A percentile compares a stretch with the other conserved stretches of the same genome.
phyloP scores from a whole-genome alignment of 768 basidiomycete species.

The Trametes gibbosa region DNA sequence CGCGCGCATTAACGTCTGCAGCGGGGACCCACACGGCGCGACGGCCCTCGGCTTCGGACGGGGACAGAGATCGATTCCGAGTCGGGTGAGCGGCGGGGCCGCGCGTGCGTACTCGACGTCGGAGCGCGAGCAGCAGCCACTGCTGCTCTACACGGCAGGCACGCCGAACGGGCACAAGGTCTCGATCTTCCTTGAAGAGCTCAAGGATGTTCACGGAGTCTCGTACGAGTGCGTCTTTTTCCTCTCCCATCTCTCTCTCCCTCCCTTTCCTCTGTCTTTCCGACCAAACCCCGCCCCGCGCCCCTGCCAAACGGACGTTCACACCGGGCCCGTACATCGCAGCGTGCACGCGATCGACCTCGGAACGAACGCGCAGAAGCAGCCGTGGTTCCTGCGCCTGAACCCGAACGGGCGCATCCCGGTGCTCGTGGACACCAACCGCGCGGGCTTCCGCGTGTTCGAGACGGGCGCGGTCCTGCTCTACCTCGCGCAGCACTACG shows the following conservation, averaged over 20 bases:
- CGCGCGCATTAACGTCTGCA: too few species aligned
- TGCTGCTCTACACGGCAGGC: constrained; percentile 28
- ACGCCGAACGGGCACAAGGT: constrained; percentile 56
- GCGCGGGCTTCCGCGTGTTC: constrained; percentile 57
- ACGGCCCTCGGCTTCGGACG: too few species aligned
- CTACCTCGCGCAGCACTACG: constrained; percentile 77
- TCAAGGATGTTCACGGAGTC: constrained; percentile 40
- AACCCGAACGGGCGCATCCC: constrained; percentile 80
- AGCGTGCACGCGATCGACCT: constrained; percentile 56
- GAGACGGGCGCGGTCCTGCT: constrained; percentile 81
- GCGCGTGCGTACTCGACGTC: constrained; percentile 18
- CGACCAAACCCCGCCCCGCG: too few species aligned
- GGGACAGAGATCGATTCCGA: too few species aligned
- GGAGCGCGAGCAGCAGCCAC: constrained; percentile 12
- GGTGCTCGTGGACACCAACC: constrained; percentile 63
- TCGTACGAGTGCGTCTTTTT: constrained; percentile 46
- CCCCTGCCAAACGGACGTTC: too few species aligned
- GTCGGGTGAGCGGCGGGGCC: too few species aligned
- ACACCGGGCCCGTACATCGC: too few species aligned
- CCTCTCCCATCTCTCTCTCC: neutral
- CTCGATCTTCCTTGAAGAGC: constrained; percentile 55
- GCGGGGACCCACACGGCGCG: too few species aligned
- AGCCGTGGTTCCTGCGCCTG: constrained; percentile 70
- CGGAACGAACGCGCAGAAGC: constrained; percentile 68
- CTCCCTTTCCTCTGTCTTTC: too few species aligned